Conservation (phyloP, 1,284 basidiomycete species). For the Malassezia psittaci region DNA sequence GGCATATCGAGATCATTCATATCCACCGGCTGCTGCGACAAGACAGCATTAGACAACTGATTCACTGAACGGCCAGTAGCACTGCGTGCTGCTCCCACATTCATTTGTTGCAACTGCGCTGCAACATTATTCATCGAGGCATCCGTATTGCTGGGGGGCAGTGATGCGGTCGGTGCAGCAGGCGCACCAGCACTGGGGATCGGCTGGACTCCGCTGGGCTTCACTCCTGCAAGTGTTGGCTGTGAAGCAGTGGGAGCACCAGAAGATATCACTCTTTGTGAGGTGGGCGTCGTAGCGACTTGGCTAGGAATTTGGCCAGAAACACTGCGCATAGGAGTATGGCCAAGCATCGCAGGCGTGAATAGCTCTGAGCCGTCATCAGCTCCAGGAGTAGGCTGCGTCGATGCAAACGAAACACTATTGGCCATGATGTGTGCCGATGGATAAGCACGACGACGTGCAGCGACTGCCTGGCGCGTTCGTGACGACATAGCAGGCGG, state of each 20-base stretch:
- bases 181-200: constrained; percentile 17
- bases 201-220: constrained; percentile 34
- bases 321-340: constrained; percentile 11
- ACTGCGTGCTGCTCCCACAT: constrained; percentile 52
- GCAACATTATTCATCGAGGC: constrained; percentile 38
- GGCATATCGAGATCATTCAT: constrained; percentile 68
- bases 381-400: neutral
- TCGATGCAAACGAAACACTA: constrained; percentile 38
- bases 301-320: neutral
- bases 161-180: neutral
- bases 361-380: constrained; percentile 1
- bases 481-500: constrained; percentile 7
- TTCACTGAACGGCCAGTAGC: constrained; percentile 10
- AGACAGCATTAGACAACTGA: constrained; percentile 13
- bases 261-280: neutral
- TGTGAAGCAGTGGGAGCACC: neutral
- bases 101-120: constrained; percentile 74
- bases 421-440: constrained; percentile 48
- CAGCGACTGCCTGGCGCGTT: constrained; percentile 49
- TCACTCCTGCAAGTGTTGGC: constrained; percentile 22
- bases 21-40: constrained; percentile 54
- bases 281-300: neutral
- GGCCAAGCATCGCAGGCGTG: constrained; percentile 11
- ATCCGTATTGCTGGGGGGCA: too few species aligned
- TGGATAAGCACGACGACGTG: constrained; percentile 50